Conservation (phyloP, 306 rosid genomes). For the Senna tora region DNA sequence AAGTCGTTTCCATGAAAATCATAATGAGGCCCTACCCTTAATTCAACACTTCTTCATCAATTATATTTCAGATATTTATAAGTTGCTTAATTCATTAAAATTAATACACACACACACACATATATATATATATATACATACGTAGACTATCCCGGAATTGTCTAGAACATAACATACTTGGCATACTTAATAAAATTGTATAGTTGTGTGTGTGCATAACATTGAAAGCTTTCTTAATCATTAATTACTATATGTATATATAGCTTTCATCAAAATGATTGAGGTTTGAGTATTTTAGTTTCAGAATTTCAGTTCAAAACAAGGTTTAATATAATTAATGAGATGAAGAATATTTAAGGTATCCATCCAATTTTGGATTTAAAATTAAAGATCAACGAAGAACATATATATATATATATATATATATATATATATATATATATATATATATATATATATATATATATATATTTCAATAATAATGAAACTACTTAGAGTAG, state of each 20-base stretch:
- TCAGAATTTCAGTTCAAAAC: background rate
- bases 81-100: conserved; percentile 29
- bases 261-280: background rate
- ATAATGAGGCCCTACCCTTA: background rate
- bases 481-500: conserved; percentile 27
- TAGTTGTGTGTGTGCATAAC: background rate
- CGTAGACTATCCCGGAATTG: conserved; percentile 12
- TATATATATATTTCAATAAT: conserved; percentile 1
- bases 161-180: conserved; percentile 28
- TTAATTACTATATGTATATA: too few species aligned
- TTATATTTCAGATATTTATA: conserved; percentile 22
- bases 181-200: too few species aligned
- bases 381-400: too few species aligned
- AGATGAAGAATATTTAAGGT: background rate
- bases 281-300: conserved; percentile 4
- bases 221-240: background rate
- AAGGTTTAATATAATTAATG: background rate
- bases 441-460: too few species aligned
- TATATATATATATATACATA: too few species aligned
- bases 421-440: too few species aligned
- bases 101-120: too few species aligned
- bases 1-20: conserved; percentile 18
- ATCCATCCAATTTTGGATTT: too few species aligned
- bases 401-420: too few species aligned
- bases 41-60: background rate